Evolutionary conservation across 1,139 yeast genomes (phyloP), one percentile per base, ranked within the genome.

Genomic region (Debaryomyces psychrophilus): DNA sequence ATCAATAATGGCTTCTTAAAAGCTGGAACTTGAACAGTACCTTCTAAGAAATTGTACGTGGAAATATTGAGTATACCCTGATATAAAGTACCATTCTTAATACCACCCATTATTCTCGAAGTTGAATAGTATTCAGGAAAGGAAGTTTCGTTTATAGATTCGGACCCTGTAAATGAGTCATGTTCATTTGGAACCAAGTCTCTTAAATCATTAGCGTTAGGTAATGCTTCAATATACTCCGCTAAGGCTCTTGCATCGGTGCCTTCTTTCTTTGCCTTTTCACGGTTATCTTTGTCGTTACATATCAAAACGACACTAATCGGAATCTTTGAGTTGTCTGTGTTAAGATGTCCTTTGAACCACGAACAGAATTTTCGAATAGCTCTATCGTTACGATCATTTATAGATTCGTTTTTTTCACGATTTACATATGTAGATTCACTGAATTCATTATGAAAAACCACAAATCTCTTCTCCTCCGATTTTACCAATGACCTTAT

Each of bases 341-440:
- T 53, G 35, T 69, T 65, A 43, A 95, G 68, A 68, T 95, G 99
- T 12, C 67, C 57, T 23, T 77, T 65, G 63, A 83, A 93, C 90
- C 93, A 95, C 37, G 75, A 62, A 23, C 87, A 83, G 11, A 87
- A 82, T 49, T 75, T 77, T 63, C 98, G 79, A 45, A 95, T 90
- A 14, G 97, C 92, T 55, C 97, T 73, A 66, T 93, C 98, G 60
- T 93, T 93, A 62, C 95, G 79, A 64, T 93, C 98, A 62, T 93
- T 92, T 52, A 90, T 87, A 11, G 85, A 61, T 64, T 93, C 99
- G 43, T 81, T 80, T 44, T 69, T 77, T 50, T 65, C 71, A 59
- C 98, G 81, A 17, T 72, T 72, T 3, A 85, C 75, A 62, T 76
- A 87, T 0, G 97, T 90, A 9, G 77, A 81, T 53, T 82, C 82